Conservation (phyloP, 2,329 filamentous ascomycete genomes). For the Aureobasidium namibiae region DNA sequence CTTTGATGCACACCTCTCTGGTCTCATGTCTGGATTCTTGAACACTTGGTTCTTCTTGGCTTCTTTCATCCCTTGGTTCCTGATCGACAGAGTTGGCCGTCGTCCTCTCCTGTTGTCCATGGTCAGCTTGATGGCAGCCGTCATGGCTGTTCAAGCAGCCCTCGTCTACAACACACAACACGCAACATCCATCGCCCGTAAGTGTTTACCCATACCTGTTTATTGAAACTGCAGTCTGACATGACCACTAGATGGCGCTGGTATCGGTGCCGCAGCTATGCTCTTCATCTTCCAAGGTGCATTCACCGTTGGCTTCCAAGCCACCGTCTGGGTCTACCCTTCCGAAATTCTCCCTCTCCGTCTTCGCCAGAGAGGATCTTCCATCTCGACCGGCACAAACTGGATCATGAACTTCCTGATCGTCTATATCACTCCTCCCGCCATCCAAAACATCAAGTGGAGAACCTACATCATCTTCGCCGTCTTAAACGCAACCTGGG, state of each 20-base stretch:
- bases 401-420: slow-evolving; percentile 21
- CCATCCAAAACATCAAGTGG: slow-evolving; percentile 48
- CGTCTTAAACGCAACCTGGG: slow-evolving; percentile 25
- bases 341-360: slow-evolving; percentile 52
- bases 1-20: slow-evolving; percentile 20
- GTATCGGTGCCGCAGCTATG: slow-evolving; percentile 39
- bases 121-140: slow-evolving; percentile 46
- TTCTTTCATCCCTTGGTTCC: slow-evolving; percentile 26
- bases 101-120: slow-evolving; percentile 43
- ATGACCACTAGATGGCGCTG: slow-evolving; percentile 13
- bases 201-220: neutral
- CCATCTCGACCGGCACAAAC: slow-evolving; percentile 26
- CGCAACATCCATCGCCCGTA: slow-evolving; percentile 20
- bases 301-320: slow-evolving; percentile 53
- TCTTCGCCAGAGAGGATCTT: slow-evolving; percentile 25
- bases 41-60: slow-evolving; percentile 35
- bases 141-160: slow-evolving; percentile 55
- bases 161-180: slow-evolving; percentile 28
- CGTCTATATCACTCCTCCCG: slow-evolving; percentile 51
- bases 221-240: neutral
- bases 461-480: slow-evolving; percentile 50
- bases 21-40: slow-evolving; percentile 26
- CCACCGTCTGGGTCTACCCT: slow-evolving; percentile 55
- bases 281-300: slow-evolving; percentile 57
- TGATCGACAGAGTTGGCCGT: slow-evolving; percentile 52